A percentile compares a stretch with the other conserved stretches of the same genome.
Conservation (phyloP, 306 rosid species). For the Castanea mollissima region DNA sequence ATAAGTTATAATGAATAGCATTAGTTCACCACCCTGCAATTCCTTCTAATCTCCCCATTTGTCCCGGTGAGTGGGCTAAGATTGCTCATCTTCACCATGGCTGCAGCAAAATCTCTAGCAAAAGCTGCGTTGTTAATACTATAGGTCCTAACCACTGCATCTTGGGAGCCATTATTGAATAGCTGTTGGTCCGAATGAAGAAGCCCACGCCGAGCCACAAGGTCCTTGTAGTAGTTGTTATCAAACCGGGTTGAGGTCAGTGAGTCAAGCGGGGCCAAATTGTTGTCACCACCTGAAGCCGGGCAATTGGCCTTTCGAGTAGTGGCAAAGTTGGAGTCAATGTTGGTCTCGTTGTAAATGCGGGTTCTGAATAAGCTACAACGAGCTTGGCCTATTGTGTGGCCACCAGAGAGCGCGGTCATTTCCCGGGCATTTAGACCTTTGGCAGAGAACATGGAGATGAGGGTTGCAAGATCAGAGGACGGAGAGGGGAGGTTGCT, state of each 20-base stretch:
- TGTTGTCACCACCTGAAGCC: constrained; percentile 43
- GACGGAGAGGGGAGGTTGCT: constrained; percentile 52
- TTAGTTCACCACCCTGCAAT: constrained; percentile 61
- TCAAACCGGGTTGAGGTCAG: constrained; percentile 39
- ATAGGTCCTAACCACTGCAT: constrained; percentile 52
- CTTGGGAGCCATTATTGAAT: constrained; percentile 57
- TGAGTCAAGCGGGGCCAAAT: constrained; percentile 61
- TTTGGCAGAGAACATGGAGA: constrained; percentile 32
- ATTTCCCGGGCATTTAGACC: constrained; percentile 49
- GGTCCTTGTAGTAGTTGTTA: constrained; percentile 50
- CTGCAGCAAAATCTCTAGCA: constrained; percentile 53
- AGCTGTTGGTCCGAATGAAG: constrained; percentile 79
- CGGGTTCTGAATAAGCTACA: constrained; percentile 54
- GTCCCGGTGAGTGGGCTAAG: constrained; percentile 65
- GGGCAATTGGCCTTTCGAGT: constrained; percentile 47
- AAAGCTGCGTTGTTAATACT: constrained; percentile 32
- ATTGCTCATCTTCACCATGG: constrained; percentile 67
- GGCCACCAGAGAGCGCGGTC: constrained; percentile 71
- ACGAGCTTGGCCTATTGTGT: constrained; percentile 56
- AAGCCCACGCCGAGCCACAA: constrained; percentile 52
- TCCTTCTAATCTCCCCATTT: constrained; percentile 59
- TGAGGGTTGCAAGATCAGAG: constrained; percentile 48
- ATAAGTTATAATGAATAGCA: background rate
- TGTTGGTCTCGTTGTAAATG: constrained; percentile 70
- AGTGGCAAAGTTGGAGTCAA: constrained; percentile 47